A percentile compares a stretch with the other conserved stretches of the same genome.
Evolutionary conservation across 805 yeast genomes (phyloP).

Genomic region (Myxozyma vanderwaltii): DNA sequence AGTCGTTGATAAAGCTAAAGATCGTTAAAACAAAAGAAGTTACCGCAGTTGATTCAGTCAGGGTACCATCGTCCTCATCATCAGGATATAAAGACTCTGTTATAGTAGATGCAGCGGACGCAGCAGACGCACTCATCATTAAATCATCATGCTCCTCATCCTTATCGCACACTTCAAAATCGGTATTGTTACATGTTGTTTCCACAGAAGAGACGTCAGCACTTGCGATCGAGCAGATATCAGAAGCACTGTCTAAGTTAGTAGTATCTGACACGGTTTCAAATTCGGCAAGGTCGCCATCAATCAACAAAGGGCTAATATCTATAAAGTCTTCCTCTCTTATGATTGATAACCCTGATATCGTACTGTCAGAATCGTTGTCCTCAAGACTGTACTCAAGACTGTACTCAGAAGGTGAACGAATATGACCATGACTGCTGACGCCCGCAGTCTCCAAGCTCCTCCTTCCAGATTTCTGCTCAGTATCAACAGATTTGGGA

Average conservation of each 20-base stretch:
- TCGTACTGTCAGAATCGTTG: neutral
- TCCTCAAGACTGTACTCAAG: neutral
- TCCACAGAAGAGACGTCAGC: too few species aligned
- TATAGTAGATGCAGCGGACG: neutral
- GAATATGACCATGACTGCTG: neutral
- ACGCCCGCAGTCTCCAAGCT: neutral
- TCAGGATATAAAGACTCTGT: neutral
- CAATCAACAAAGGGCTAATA: neutral
- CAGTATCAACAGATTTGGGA: neutral
- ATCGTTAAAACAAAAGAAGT: neutral
- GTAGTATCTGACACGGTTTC: too few species aligned
- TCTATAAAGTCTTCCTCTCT: constrained; percentile 6
- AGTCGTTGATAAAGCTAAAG: neutral
- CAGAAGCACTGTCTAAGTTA: too few species aligned
- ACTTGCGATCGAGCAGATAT: too few species aligned
- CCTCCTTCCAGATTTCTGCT: neutral
- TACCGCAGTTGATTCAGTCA: neutral
- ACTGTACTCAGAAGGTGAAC: neutral
- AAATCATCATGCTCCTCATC: too few species aligned
- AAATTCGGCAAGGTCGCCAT: neutral
- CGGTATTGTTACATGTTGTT: too few species aligned
- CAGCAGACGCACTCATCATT: too few species aligned
- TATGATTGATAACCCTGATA: neutral
- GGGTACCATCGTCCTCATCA: neutral
- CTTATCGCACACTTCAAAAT: too few species aligned